Conservation (phyloP, 1,284 basidiomycete species). For the Ceratobasidium sp. region DNA sequence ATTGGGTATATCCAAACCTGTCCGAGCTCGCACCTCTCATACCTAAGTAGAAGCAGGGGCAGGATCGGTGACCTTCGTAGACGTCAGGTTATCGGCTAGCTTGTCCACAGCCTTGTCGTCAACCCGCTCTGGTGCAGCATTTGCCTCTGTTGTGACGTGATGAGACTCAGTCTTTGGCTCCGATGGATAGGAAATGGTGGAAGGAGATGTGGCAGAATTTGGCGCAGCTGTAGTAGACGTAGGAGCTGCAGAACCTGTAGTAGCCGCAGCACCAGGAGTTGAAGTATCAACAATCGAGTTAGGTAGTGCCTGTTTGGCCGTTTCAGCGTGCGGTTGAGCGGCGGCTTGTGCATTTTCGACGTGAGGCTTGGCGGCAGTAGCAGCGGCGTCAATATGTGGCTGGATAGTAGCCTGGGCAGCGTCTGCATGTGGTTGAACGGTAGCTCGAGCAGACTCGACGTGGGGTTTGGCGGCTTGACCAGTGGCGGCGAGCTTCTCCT, state of each 20-base stretch:
- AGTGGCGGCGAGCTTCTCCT: constrained; percentile 42
- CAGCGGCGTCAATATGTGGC: constrained; percentile 33
- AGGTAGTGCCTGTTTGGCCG: constrained; percentile 18
- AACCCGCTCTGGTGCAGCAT: constrained; percentile 34
- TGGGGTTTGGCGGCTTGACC: constrained; percentile 38
- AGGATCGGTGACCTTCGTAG: constrained; percentile 31
- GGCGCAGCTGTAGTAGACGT: neutral
- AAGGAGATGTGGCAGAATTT: neutral
- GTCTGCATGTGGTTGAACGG: constrained; percentile 24
- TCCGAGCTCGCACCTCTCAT: neutral
- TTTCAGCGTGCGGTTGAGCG: constrained; percentile 38
- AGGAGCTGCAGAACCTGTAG: neutral
- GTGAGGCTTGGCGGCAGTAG: constrained; percentile 12
- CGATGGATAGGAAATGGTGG: constrained; percentile 34
- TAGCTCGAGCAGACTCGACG: constrained; percentile 28
- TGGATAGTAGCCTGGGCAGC: neutral
- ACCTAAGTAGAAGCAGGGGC: constrained; percentile 20
- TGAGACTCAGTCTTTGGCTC: constrained; percentile 42
- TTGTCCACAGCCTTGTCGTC: constrained; percentile 39
- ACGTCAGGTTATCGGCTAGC: constrained; percentile 28
- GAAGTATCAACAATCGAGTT: constrained; percentile 27
- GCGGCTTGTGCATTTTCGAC: constrained; percentile 20
- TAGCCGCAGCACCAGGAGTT: constrained; percentile 1
- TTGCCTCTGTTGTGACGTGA: constrained; percentile 35
- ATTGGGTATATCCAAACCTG: constrained; percentile 6